Evolutionary conservation across 805 yeast species (phyloP).

Genomic region (Candida patagonica): DNA sequence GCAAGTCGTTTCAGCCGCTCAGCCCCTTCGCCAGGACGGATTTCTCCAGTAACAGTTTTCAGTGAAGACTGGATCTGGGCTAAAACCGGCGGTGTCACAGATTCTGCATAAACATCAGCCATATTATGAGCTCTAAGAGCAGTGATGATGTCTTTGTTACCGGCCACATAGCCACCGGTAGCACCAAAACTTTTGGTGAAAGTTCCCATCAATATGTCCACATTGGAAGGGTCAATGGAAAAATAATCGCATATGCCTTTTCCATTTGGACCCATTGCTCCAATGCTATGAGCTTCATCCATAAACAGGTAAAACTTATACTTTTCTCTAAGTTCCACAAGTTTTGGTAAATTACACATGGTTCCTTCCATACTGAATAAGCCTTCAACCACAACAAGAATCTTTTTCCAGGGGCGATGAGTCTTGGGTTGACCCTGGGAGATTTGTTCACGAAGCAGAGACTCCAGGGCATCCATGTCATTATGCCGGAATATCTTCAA

Average conservation of each 20-base stretch:
- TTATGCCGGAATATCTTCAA: conserved; percentile 90
- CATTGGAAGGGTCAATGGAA: conserved; percentile 60
- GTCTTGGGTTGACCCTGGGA: conserved; percentile 91
- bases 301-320: conserved; percentile 85
- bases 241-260: conserved; percentile 94
- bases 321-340: conserved; percentile 65
- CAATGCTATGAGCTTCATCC: conserved; percentile 98
- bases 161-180: conserved; percentile 96
- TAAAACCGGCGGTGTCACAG: conserved; percentile 84
- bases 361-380: conserved; percentile 73
- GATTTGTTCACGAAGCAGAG: conserved; percentile 69
- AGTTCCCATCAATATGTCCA: conserved; percentile 95
- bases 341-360: conserved; percentile 66
- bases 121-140: conserved; percentile 63
- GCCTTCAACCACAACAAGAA: conserved; percentile 82
- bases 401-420: conserved; percentile 87
- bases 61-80: conserved; percentile 79
- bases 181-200: conserved; percentile 97
- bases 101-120: conserved; percentile 70
- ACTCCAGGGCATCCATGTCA: conserved; percentile 74
- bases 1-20: conserved; percentile 90
- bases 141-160: conserved; percentile 57
- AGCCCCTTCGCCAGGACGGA: conserved; percentile 87
- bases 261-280: conserved; percentile 95
- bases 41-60: conserved; percentile 66